Base-by-base conservation (phyloP, 495 filamentous ascomycete genomes). In the Penicillium cataractarum region DNA sequence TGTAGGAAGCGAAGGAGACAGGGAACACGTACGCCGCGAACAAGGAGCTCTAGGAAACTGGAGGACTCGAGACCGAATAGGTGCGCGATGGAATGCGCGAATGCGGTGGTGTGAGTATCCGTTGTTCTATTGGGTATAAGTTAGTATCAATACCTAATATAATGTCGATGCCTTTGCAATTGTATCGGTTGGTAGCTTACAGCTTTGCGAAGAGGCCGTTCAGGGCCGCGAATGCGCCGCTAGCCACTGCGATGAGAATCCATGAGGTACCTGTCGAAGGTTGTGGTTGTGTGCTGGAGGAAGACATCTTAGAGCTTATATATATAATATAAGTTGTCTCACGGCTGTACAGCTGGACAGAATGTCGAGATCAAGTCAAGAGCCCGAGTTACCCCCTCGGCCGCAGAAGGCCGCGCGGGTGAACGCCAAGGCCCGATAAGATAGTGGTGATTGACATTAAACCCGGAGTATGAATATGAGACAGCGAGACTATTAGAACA, bases 131-230 rank as follows among this genome's bases (percentile, higher is more conserved):
- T 22, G 42, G 15, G 26, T 40, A n/a, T 4, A 10, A 21, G 32
- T 66, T 64, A 66, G 52, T 37, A n/a, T 19, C 9, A n/a, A 29
- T 26, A 13, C 51, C 1, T 57, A n/a, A 10, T 57, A 22, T 46
- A 35, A 39, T n/a, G 29, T 42, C 29, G 26, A 27, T 31, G 44
- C n/a, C 12, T 31, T 26, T 46, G 24, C 27, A 49, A 21, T 22
- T n/a, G 32, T 46, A 60, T 63, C 17, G 46, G 24, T 57, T 52
- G 53, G 8, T 13, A 42, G 79, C 84, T 69, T 82, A 96, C 92
- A 99, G 79, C 75, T 97, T 99, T 0, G 95, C 95, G 78, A 98
- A 99, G 26, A 97, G 89, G 32, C 95, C 94, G 68, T 99, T 99
- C 66, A 95, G 86, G 37, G 93, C 92, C 15, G 95, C 95, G 74